Percentiles rank a stretch among this genome's conserved stretches.
phyloP scores from a whole-genome alignment of 2,329 filamentous ascomycete species.

The Microdochium bolleyi region DNA sequence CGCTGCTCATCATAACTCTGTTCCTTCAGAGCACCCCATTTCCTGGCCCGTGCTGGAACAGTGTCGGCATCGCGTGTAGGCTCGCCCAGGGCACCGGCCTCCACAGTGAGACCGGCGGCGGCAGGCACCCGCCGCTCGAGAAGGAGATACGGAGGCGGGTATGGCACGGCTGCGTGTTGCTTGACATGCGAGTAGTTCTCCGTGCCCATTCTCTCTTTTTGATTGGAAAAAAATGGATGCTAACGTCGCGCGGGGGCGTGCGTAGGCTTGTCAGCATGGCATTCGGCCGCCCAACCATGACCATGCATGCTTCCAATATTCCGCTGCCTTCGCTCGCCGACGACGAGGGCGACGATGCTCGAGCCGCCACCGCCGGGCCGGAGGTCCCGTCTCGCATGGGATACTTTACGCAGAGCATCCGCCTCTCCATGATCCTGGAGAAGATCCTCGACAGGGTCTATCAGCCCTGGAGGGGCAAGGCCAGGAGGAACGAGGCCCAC shows the following conservation, averaged over 20 bases:
- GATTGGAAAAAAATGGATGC: background rate
- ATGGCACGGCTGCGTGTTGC: slow-evolving; percentile 29
- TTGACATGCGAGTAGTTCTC: slow-evolving; percentile 22
- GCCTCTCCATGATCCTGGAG: slow-evolving; percentile 10
- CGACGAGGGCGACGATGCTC: slow-evolving; percentile 1
- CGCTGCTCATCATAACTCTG: slow-evolving; percentile 27
- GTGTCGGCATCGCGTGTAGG: slow-evolving; percentile 30
- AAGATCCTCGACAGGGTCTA: slow-evolving; percentile 25
- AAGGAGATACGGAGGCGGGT: slow-evolving; percentile 25
- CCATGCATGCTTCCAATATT: slow-evolving; percentile 10
- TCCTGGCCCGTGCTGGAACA: slow-evolving; percentile 31
- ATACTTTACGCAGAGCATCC: slow-evolving; percentile 11
- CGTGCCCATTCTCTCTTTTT: background rate
- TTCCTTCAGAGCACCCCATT: slow-evolving; percentile 31
- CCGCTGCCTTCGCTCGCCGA: slow-evolving; percentile 3
- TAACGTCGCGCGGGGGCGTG: background rate
- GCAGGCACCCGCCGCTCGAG: slow-evolving; percentile 17
- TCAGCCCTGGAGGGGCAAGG: slow-evolving; percentile 12
- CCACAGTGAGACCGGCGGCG: slow-evolving; percentile 17
- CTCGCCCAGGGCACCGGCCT: slow-evolving; percentile 31
- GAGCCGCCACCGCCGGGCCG: background rate
- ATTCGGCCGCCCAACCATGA: slow-evolving; percentile 23
- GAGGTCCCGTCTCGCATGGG: slow-evolving; percentile 1
- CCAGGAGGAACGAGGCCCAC: slow-evolving; percentile 8
- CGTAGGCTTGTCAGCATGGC: slow-evolving; percentile 27